Percentiles rank a stretch among this genome's conserved stretches.
Evolutionary conservation across 202 grass and related monocot genomes (phyloP).

Genomic region (Musa balbisiana): DNA sequence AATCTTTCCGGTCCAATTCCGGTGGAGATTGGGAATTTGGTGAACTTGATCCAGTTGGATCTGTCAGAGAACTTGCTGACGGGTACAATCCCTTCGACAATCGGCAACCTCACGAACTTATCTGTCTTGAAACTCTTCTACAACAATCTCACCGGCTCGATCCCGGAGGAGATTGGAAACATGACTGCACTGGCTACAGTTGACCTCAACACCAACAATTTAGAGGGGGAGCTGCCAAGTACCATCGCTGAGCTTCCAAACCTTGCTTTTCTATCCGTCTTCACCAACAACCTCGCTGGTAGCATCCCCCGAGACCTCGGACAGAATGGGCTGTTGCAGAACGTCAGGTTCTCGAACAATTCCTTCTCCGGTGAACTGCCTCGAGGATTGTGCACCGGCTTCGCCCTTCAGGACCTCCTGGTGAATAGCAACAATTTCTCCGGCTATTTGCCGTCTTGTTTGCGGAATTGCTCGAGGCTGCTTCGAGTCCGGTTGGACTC

Average conservation of each 20-base stretch:
- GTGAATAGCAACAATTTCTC: constrained; percentile 36
- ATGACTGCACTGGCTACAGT: constrained; percentile 37
- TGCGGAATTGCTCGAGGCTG: constrained; percentile 32
- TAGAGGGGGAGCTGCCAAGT: constrained; percentile 48
- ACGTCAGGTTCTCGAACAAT: constrained; percentile 38
- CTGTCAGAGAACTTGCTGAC: constrained; percentile 38
- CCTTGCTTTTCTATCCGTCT: constrained; percentile 30
- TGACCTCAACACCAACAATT: constrained; percentile 43
- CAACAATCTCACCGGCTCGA: constrained; percentile 48
- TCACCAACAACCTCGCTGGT: constrained; percentile 46
- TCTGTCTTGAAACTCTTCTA: constrained; percentile 32
- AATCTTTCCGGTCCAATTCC: constrained; percentile 46
- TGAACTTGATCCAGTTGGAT: constrained; percentile 31
- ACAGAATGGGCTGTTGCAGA: constrained; percentile 29
- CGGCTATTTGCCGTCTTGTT: constrained; percentile 49
- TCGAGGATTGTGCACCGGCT: constrained; percentile 35
- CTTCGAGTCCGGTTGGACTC: constrained; percentile 32
- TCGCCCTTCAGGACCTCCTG: constrained; percentile 23
- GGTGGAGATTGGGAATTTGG: constrained; percentile 39
- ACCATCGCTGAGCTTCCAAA: constrained; percentile 36
- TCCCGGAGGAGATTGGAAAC: constrained; percentile 54
- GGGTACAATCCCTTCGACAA: constrained; percentile 34
- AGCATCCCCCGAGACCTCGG: constrained; percentile 37
- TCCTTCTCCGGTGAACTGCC: constrained; percentile 47
- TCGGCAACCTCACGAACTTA: constrained; percentile 47